Percentiles rank a stretch among this genome's conserved stretches.
phyloP scores from a whole-genome alignment of 1,284 basidiomycete species.

The Bondarzewia mesenterica region DNA sequence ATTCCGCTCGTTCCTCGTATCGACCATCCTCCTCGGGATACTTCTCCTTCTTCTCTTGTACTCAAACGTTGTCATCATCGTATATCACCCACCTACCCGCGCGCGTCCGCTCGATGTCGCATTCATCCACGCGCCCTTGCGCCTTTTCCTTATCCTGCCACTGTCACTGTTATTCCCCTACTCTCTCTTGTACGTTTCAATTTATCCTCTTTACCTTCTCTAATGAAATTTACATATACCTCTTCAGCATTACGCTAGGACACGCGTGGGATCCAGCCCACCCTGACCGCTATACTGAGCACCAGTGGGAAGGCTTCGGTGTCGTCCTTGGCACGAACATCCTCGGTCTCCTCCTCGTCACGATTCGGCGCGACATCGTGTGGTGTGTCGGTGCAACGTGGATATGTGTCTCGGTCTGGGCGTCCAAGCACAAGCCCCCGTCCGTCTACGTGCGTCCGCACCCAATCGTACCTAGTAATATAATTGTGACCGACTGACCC shows the following conservation, averaged over 20 bases:
- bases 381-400: constrained; percentile 67
- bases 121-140: constrained; percentile 66
- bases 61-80: constrained; percentile 57
- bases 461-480: background rate
- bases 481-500: background rate
- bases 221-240: background rate
- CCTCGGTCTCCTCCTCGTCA: constrained; percentile 44
- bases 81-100: constrained; percentile 53
- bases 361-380: constrained; percentile 52
- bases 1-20: constrained; percentile 50
- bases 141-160: constrained; percentile 60
- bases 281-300: constrained; percentile 36
- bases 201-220: background rate
- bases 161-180: constrained; percentile 39
- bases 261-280: constrained; percentile 33
- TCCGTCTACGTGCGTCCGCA: constrained; percentile 46
- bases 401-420: constrained; percentile 60
- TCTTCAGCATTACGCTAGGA: constrained; percentile 48
- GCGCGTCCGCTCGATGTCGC: constrained; percentile 53
- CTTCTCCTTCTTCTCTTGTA: constrained; percentile 54
- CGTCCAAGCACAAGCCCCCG: constrained; percentile 48
- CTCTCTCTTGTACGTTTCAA: constrained; percentile 41
- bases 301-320: constrained; percentile 55
- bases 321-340: constrained; percentile 55
- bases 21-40: constrained; percentile 55